A percentile compares a stretch with the other conserved stretches of the same genome.
These are phyloP conservation scores for Begonia masoniana DNA, from an alignment of 306 rosid species.

Conservation along the genomic window DNA sequence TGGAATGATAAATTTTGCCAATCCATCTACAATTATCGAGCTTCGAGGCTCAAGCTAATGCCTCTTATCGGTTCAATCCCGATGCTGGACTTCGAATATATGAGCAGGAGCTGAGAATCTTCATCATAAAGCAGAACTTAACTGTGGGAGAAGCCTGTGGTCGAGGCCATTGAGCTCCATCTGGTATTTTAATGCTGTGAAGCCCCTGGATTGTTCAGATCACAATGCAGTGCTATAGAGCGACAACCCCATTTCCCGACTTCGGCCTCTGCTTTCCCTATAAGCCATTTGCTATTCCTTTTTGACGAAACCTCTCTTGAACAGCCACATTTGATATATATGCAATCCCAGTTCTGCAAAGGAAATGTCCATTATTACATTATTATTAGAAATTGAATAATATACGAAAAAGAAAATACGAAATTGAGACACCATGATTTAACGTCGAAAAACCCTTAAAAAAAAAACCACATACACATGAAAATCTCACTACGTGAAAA, in stretches of 20 bases:
- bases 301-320: slow-evolving; percentile 59
- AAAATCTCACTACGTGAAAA: too few species aligned
- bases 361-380: background rate
- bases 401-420: too few species aligned
- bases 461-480: too few species aligned
- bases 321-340: slow-evolving; percentile 93
- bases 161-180: slow-evolving; percentile 92
- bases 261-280: slow-evolving; percentile 76
- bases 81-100: slow-evolving; percentile 8
- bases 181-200: slow-evolving; percentile 68
- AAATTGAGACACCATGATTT: too few species aligned
- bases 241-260: slow-evolving; percentile 94
- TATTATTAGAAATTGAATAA: background rate
- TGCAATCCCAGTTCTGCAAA: slow-evolving; percentile 80
- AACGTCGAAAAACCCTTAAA: background rate
- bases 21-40: too few species aligned
- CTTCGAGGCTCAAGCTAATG: too few species aligned
- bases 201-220: slow-evolving; percentile 64
- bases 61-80: too few species aligned
- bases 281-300: slow-evolving; percentile 70
- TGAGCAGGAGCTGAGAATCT: slow-evolving; percentile 42
- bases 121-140: slow-evolving; percentile 86
- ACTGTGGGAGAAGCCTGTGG: slow-evolving; percentile 79
- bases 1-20: too few species aligned
- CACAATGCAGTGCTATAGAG: slow-evolving; percentile 82